Conservation (phyloP, 192 early-diverging fungal species). For the Backusella luteola region DNA sequence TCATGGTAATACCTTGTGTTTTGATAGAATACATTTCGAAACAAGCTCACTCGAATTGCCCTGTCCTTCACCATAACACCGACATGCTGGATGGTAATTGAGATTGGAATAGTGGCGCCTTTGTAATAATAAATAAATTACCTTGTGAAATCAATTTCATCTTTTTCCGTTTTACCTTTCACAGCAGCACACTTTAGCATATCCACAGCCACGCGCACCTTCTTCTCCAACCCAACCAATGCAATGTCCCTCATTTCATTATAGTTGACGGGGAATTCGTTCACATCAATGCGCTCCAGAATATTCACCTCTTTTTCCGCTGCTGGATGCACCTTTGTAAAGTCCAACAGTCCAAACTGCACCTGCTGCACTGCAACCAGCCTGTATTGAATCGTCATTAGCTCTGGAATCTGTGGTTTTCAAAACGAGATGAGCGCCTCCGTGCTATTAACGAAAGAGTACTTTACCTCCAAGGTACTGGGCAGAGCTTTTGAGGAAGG, state of each 20-base stretch:
- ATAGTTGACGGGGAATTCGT: background rate
- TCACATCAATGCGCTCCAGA: background rate
- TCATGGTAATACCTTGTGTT: background rate
- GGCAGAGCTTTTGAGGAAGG: background rate
- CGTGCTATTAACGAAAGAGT: too few relatives aligned
- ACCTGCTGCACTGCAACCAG: background rate
- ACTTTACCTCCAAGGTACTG: background rate
- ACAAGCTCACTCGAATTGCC: background rate
- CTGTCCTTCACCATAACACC: conserved; percentile 15
- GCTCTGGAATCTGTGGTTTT: background rate
- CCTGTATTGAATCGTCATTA: background rate
- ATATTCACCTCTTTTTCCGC: background rate
- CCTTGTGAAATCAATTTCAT: background rate
- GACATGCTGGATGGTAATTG: background rate
- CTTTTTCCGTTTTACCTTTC: conserved; percentile 3
- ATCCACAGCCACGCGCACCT: background rate
- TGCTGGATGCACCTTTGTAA: background rate
- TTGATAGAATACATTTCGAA: conserved; percentile 1
- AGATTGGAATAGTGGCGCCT: background rate
- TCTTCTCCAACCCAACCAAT: background rate
- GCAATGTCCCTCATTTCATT: background rate
- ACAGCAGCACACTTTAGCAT: conserved; percentile 1
- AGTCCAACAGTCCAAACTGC: background rate
- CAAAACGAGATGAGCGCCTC: background rate
- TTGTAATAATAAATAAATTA: background rate